These are phyloP conservation scores for Arthrobotrys conoides DNA, from an alignment of 2,329 filamentous ascomycete genomes.

Conservation along the genomic window DNA sequence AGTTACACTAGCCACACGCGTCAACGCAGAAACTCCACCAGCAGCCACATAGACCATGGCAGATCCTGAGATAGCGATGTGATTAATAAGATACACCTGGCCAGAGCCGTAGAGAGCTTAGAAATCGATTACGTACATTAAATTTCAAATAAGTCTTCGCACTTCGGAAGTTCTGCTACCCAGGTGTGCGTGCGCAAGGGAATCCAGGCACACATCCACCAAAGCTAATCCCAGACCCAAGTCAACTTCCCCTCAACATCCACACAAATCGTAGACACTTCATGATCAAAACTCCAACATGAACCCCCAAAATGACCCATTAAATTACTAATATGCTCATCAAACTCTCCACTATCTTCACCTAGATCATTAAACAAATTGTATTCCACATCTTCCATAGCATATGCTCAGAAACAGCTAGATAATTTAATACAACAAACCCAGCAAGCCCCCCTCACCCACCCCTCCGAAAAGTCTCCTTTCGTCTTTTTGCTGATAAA, in stretches of 20 bases:
- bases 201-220: conserved; percentile 8
- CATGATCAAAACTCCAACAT: neutral
- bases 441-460: conserved; percentile 33
- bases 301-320: neutral
- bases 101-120: neutral
- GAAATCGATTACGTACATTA: conserved; percentile 10
- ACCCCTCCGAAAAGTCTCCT: conserved; percentile 61
- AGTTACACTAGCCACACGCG: neutral
- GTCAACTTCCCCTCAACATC: neutral
- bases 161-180: conserved; percentile 34
- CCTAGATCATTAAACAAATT: neutral
- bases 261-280: neutral
- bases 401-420: neutral
- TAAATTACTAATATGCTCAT: conserved; percentile 22
- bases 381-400: conserved; percentile 2
- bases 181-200: neutral
- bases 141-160: conserved; percentile 29
- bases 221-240: conserved; percentile 11
- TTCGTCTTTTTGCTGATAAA: conserved; percentile 59
- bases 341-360: neutral
- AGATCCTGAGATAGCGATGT: neutral
- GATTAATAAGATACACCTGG: neutral
- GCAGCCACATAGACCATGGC: neutral
- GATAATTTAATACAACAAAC: conserved; percentile 2
- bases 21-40: conserved; percentile 27